A percentile compares a stretch with the other conserved stretches of the same genome.
Conservation (phyloP, 495 filamentous ascomycete species). For the Podospora bellae-mahoneyi region DNA sequence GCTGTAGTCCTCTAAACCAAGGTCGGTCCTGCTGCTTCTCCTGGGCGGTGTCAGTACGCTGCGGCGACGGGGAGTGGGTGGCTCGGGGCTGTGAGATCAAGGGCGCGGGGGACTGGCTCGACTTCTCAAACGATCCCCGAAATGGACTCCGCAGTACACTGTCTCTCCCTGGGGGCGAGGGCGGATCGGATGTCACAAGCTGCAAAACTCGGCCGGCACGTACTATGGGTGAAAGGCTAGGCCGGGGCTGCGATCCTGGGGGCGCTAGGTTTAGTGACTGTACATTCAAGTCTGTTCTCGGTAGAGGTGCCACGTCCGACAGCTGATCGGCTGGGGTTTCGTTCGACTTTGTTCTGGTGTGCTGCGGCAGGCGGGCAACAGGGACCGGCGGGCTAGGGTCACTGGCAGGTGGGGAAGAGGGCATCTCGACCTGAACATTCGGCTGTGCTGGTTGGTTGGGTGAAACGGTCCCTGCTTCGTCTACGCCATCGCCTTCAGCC, state of each 20-base stretch:
- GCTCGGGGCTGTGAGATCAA: constrained; percentile 5
- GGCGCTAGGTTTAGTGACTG: constrained; percentile 19
- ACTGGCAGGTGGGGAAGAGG: constrained; percentile 35
- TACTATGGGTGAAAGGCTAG: constrained; percentile 51
- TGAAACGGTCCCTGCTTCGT: neutral
- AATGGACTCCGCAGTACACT: constrained; percentile 52
- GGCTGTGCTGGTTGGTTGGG: constrained; percentile 9
- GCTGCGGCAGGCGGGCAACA: constrained; percentile 11
- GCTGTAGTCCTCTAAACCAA: constrained; percentile 27
- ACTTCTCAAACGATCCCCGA: constrained; percentile 39
- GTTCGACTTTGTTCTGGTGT: constrained; percentile 26
- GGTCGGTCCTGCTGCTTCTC: constrained; percentile 19
- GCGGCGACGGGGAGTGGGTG: constrained; percentile 10
- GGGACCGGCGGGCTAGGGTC: constrained; percentile 9
- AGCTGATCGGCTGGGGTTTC: constrained; percentile 34
- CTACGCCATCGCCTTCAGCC: constrained; percentile 9
- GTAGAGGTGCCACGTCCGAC: constrained; percentile 18
- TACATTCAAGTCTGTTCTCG: constrained; percentile 13
- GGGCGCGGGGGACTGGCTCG: constrained; percentile 30
- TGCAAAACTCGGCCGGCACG: constrained; percentile 50
- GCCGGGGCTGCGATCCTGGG: constrained; percentile 30
- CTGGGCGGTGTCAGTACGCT: neutral
- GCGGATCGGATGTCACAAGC: constrained; percentile 49
- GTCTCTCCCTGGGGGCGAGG: constrained; percentile 44
- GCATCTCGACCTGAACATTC: constrained; percentile 18